Evolutionary conservation across 305 asterid genomes (phyloP).

Genomic region (Stenogyne calaminthoides): DNA sequence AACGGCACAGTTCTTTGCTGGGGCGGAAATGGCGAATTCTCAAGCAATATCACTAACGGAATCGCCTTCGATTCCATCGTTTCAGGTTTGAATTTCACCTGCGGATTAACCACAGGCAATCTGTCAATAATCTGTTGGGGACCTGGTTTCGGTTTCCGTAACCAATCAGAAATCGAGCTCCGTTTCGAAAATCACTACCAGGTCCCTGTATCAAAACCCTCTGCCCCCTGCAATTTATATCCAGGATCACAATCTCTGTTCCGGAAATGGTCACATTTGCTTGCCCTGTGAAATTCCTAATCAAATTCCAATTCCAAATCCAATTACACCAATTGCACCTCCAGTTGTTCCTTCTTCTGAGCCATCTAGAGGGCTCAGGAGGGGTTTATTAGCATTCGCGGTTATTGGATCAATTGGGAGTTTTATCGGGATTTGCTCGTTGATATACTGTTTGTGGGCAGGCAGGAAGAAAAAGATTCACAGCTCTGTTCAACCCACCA

Average conservation of each 20-base stretch:
- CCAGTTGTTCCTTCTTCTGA: conserved; percentile 26
- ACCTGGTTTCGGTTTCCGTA: conserved; percentile 80
- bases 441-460: conserved; percentile 72
- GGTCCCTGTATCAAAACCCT: conserved; percentile 60
- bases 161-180: conserved; percentile 44
- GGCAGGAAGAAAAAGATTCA: conserved; percentile 92
- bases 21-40: conserved; percentile 64
- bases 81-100: conserved; percentile 76
- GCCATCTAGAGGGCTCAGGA: conserved; percentile 48
- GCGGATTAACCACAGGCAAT: conserved; percentile 73
- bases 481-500: conserved; percentile 92
- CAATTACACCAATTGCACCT: conserved; percentile 27
- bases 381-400: conserved; percentile 71
- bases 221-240: conserved; percentile 69
- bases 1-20: conserved; percentile 75
- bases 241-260: conserved; percentile 72
- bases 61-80: conserved; percentile 74
- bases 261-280: conserved; percentile 76
- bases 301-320: conserved; percentile 26
- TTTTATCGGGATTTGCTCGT: conserved; percentile 69
- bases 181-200: conserved; percentile 61
- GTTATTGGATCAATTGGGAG: conserved; percentile 82
- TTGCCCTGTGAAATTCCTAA: conserved; percentile 60
- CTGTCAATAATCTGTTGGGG: conserved; percentile 94
- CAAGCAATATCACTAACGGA: conserved; percentile 29